Base-by-base conservation (phyloP, 73 alveolate genomes). In the Paramecium biaurelia region DNA sequence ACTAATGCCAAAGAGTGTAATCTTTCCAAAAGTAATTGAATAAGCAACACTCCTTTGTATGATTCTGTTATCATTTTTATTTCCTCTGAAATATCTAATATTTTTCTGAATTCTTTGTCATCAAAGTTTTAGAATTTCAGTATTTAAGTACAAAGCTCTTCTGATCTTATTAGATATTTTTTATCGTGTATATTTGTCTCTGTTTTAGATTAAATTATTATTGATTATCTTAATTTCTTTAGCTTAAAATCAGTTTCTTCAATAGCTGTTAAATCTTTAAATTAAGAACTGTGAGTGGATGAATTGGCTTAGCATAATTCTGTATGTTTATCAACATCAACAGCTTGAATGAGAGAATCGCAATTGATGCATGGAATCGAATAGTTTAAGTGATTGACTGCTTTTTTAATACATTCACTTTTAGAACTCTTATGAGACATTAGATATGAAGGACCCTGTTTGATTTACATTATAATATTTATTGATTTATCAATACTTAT, bases 361-460 rank as follows among this genome's bases (percentile, higher is more conserved):
- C 87, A 74, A 10, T 74, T 74, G 8, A 74, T 74, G n/a, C 87
- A 74, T n/a, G 87, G 87, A 32, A 74, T 43, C 21, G 67, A 74
- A 74, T 32, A 74, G 45, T 67, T 67, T 53, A 53, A 7, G 30
- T 2, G 30, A 53, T 20, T 18, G 11, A n/a, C 23, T 7, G 28
- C 18, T 53, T 53, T 53, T n/a, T 53, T 53, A n/a, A 53, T 53
- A 12, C 14, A 53, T 53, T 53, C 68, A 18, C 68, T 53, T 53
- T 53, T 53, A 53, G 68, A 53, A 53, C 68, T 53, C 68, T 53
- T 53, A 53, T 53, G 68, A 53, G 68, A 53, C 23, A n/a, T 18
- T 53, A 53, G 68, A 53, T 53, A 53, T 8, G 11, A 53, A 2
- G n/a, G 30, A 53, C 30, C 23, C 3, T 53, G 8, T 53, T 53